Conservation (phyloP, 2,329 filamentous ascomycete genomes). For the Xylogone sp. region DNA sequence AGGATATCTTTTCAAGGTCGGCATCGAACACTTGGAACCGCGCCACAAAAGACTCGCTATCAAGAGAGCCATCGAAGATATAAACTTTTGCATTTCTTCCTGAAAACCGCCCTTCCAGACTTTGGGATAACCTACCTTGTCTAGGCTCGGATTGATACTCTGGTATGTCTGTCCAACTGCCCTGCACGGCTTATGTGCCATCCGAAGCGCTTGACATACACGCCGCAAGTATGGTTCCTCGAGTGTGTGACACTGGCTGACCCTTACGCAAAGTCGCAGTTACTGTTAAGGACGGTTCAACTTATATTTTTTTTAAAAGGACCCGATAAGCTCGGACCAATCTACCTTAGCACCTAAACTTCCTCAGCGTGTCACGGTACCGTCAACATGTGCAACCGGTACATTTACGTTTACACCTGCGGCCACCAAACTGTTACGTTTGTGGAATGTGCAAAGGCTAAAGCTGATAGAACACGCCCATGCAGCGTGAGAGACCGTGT, state of each 20-base stretch:
- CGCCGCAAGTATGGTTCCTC: background rate
- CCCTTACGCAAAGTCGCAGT: background rate
- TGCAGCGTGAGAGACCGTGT: constrained; percentile 5
- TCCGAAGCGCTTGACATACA: background rate
- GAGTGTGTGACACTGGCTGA: background rate
- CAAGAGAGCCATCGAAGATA: background rate
- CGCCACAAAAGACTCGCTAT: background rate
- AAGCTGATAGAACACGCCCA: constrained; percentile 2
- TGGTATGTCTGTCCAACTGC: background rate
- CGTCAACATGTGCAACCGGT: constrained; percentile 6
- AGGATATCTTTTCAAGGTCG: background rate
- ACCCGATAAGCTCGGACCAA: constrained; percentile 1
- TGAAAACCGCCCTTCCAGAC: background rate
- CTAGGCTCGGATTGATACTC: background rate
- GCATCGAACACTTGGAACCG: background rate
- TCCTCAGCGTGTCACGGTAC: background rate
- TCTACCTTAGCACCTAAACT: background rate
- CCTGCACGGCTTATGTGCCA: background rate
- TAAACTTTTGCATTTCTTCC: background rate
- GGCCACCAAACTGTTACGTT: constrained; percentile 5
- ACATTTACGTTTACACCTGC: constrained; percentile 7
- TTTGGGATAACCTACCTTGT: too few relatives aligned
- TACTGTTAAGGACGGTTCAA: background rate
- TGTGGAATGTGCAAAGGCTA: constrained; percentile 3
- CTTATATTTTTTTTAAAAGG: too few relatives aligned